Conservation (phyloP, 2,329 filamentous ascomycete species). For the Atkinsonella texensis region DNA sequence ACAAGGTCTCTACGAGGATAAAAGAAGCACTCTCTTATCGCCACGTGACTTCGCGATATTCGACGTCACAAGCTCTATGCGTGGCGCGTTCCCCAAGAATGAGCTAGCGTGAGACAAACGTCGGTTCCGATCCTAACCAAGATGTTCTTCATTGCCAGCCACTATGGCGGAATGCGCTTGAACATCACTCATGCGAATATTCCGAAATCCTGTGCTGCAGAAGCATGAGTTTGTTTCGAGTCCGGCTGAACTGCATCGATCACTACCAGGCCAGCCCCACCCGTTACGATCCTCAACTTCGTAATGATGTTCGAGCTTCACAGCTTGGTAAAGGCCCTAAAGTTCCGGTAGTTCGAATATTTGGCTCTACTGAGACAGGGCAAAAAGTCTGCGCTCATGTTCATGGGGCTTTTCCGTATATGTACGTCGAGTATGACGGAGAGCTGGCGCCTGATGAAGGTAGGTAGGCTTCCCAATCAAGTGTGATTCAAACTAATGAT, state of each 20-base stretch:
- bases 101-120: background rate
- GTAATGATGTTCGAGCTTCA: conserved; percentile 47
- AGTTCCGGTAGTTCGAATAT: conserved; percentile 79
- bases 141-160: background rate
- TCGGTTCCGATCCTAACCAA: background rate
- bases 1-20: background rate
- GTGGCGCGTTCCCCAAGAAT: background rate
- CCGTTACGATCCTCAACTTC: conserved; percentile 67
- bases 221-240: conserved; percentile 59
- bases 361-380: conserved; percentile 85
- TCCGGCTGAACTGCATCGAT: conserved; percentile 92
- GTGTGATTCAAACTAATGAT: conserved; percentile 6
- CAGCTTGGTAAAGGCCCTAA: conserved; percentile 53
- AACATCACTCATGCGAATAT: background rate
- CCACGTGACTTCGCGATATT: conserved; percentile 18
- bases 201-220: conserved; percentile 4
- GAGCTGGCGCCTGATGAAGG: conserved; percentile 54
- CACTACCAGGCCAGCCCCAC: conserved; percentile 78
- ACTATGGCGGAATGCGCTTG: background rate
- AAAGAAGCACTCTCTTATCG: conserved; percentile 7
- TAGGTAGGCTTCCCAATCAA: conserved; percentile 25
- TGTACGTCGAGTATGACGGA: conserved; percentile 81
- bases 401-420: conserved; percentile 88
- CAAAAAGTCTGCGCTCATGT: conserved; percentile 95
- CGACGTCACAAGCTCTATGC: background rate